Conservation (phyloP, 805 yeast species). For the Ogataea minuta region DNA sequence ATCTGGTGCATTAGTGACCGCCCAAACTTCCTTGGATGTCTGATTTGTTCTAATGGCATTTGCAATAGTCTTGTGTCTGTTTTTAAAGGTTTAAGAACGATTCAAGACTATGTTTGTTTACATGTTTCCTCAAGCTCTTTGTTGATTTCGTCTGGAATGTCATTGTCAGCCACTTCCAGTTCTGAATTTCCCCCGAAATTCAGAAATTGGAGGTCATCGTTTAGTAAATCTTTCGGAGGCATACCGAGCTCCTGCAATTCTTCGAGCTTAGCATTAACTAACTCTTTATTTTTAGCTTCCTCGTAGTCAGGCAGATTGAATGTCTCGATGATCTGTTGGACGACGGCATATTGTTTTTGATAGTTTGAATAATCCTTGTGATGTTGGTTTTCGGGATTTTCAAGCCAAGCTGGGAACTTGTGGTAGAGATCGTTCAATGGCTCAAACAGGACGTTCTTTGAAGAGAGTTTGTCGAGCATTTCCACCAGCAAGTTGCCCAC, state of each 20-base stretch:
- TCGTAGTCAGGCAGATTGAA: slow-evolving; percentile 66
- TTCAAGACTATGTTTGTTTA: slow-evolving; percentile 28
- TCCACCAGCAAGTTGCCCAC: slow-evolving; percentile 62
- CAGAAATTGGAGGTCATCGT: slow-evolving; percentile 41
- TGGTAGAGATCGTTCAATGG: slow-evolving; percentile 79
- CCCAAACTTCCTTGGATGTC: slow-evolving; percentile 90
- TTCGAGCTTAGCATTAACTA: slow-evolving; percentile 58
- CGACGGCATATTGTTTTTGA: slow-evolving; percentile 58
- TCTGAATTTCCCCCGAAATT: slow-evolving; percentile 29
- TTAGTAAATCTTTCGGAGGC: slow-evolving; percentile 72
- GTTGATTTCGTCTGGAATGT: slow-evolving; percentile 51
- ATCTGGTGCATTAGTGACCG: slow-evolving; percentile 84
- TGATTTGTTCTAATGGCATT: slow-evolving; percentile 41
- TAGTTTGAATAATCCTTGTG: slow-evolving; percentile 44
- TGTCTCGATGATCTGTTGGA: slow-evolving; percentile 56
- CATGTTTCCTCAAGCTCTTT: slow-evolving; percentile 58
- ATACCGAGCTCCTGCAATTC: slow-evolving; percentile 72
- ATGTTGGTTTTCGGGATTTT: slow-evolving; percentile 43
- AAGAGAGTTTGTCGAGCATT: slow-evolving; percentile 76
- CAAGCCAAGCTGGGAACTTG: slow-evolving; percentile 72
- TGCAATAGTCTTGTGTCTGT: slow-evolving; percentile 7
- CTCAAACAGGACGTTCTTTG: slow-evolving; percentile 82
- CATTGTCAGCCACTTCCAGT: slow-evolving; percentile 49
- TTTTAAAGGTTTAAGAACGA: slow-evolving; percentile 10
- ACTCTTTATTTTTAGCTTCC: slow-evolving; percentile 50